Percentiles rank a stretch among this genome's conserved stretches.
Evolutionary conservation across 768 basidiomycete genomes (phyloP).

Genomic region (Naganishia vaughanmartiniae): DNA sequence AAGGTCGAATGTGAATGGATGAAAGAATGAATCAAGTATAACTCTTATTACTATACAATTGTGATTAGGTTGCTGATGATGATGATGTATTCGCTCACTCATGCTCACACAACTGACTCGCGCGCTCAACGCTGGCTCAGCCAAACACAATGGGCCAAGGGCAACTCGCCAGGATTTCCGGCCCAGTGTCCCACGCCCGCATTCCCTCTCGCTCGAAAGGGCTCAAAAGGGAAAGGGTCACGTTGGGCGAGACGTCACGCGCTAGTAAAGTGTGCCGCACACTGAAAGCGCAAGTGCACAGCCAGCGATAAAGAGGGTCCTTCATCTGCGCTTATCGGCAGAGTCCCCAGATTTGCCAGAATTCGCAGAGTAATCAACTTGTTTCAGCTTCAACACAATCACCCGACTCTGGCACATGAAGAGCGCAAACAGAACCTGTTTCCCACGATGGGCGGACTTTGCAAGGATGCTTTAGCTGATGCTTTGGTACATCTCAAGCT

Average conservation of each 20-base stretch:
- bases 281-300: neutral
- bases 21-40: constrained; percentile 4
- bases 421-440: neutral
- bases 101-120: too few species aligned
- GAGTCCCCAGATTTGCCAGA: neutral
- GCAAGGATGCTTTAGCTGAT: too few species aligned
- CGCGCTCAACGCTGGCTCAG: neutral
- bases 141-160: constrained; percentile 9
- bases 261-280: neutral
- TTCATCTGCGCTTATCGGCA: neutral
- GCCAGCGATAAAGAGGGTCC: neutral
- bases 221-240: constrained; percentile 18
- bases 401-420: constrained; percentile 19
- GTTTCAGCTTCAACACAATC: neutral
- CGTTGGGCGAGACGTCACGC: neutral
- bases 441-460: constrained; percentile 13
- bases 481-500: neutral
- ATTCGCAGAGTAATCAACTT: neutral
- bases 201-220: neutral
- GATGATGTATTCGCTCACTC: constrained; percentile 23
- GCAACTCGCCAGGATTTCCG: neutral
- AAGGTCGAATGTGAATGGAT: neutral
- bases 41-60: neutral
- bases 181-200: neutral
- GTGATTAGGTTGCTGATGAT: constrained; percentile 19